A percentile compares a stretch with the other conserved stretches of the same genome.
Evolutionary conservation across 805 yeast genomes (phyloP).

Genomic region (Torulaspora gathmanii): DNA sequence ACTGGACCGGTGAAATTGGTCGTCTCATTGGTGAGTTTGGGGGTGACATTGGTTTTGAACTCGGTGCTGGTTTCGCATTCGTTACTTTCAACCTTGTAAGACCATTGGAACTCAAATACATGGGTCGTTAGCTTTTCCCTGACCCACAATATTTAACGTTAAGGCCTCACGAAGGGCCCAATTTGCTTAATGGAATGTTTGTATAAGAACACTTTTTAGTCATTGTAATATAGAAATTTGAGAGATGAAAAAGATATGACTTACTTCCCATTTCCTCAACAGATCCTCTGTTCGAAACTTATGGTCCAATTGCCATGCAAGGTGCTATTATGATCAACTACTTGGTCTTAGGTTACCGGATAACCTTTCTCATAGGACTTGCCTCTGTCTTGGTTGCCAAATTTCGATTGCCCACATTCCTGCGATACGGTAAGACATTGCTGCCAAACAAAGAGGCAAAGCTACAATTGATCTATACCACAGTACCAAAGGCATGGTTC

Average conservation of each 20-base stretch:
- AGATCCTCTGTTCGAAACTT: neutral
- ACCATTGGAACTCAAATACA: slow-evolving; percentile 64
- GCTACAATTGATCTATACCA: slow-evolving; percentile 28
- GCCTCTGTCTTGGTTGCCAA: slow-evolving; percentile 36
- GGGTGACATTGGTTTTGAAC: slow-evolving; percentile 76
- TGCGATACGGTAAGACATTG: slow-evolving; percentile 46
- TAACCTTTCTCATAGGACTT: slow-evolving; percentile 20
- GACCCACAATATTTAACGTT: neutral
- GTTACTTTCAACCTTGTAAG: slow-evolving; percentile 56
- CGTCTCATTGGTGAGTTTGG: slow-evolving; percentile 47
- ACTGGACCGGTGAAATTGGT: slow-evolving; percentile 73
- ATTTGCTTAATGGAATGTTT: neutral
- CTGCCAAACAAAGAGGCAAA: slow-evolving; percentile 8
- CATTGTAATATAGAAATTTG: neutral
- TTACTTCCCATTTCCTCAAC: neutral
- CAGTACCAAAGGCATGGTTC: slow-evolving; percentile 62
- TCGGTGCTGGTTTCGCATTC: slow-evolving; percentile 64
- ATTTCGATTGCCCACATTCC: slow-evolving; percentile 33
- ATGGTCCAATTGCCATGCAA: neutral
- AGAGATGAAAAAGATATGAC: neutral
- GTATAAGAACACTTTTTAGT: neutral
- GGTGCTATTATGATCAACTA: neutral
- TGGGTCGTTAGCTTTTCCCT: slow-evolving; percentile 39
- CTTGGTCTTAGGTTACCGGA: slow-evolving; percentile 6
- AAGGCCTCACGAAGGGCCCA: neutral